Conservation (phyloP, 192 early-diverging fungal genomes). For the Obelidium mucronatum region DNA sequence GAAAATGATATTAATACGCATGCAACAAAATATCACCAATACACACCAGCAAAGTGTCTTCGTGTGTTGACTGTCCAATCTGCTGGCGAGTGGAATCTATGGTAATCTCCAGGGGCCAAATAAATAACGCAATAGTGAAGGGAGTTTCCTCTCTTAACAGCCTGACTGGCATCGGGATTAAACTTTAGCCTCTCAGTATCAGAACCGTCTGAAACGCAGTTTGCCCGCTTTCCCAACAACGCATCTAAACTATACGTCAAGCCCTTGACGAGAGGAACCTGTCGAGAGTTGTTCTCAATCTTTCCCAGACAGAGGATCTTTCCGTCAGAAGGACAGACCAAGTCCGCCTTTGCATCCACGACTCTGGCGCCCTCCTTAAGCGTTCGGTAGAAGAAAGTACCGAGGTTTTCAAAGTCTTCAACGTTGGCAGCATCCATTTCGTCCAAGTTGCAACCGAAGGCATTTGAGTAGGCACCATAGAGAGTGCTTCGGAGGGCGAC, state of each 20-base stretch:
- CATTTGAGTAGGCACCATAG: slow-evolving; percentile 79
- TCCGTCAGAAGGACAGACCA: slow-evolving; percentile 93
- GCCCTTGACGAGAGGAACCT: slow-evolving; percentile 95
- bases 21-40: slow-evolving; percentile 24
- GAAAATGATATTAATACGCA: not conserved
- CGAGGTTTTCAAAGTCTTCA: slow-evolving; percentile 80
- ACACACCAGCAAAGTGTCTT: slow-evolving; percentile 88
- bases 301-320: slow-evolving; percentile 88
- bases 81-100: slow-evolving; percentile 96
- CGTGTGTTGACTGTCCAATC: slow-evolving; percentile 90
- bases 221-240: slow-evolving; percentile 72
- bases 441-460: slow-evolving; percentile 91
- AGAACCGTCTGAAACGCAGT: not conserved
- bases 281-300: slow-evolving; percentile 66
- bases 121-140: slow-evolving; percentile 95
- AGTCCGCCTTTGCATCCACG: slow-evolving; percentile 66
- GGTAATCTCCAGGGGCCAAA: slow-evolving; percentile 98
- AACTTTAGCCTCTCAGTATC: not conserved
- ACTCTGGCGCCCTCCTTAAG: slow-evolving; percentile 80
- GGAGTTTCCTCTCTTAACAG: slow-evolving; percentile 62
- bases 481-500: slow-evolving; percentile 73
- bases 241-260: slow-evolving; percentile 89
- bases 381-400: slow-evolving; percentile 93
- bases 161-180: not conserved
- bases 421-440: slow-evolving; percentile 92